These are phyloP conservation scores for Colletotrichum lupini DNA, from an alignment of 2,329 filamentous ascomycete genomes.

Conservation along the genomic window DNA sequence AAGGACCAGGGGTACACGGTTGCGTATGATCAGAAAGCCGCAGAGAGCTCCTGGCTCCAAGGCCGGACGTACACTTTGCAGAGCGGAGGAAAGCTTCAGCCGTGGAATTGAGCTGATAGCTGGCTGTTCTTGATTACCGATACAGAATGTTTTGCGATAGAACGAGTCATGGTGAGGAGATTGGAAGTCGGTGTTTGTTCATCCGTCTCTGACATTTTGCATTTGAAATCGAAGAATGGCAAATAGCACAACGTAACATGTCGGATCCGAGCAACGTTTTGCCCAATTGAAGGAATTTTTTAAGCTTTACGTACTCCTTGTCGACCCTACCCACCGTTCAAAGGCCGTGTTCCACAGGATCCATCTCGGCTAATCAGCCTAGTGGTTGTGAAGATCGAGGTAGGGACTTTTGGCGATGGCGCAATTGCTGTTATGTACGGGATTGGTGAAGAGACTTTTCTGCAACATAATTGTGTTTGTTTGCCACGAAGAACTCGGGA, in stretches of 20 bases:
- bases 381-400: not conserved
- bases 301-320: not conserved
- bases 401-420: conserved; percentile 30
- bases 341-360: not conserved
- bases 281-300: not conserved
- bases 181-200: not conserved
- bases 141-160: not conserved
- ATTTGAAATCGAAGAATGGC: not conserved
- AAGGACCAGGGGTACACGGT: not conserved
- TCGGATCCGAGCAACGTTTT: not conserved
- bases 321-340: not conserved
- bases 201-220: not conserved
- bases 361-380: not conserved
- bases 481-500: not conserved
- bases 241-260: not conserved
- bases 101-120: not conserved
- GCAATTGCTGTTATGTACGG: conserved; percentile 19
- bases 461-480: not conserved
- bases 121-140: not conserved
- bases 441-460: not conserved
- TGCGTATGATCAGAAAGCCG: not conserved
- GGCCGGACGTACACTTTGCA: conserved; percentile 1
- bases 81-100: conserved; percentile 6
- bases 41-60: conserved; percentile 13
- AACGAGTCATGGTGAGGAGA: not conserved